Evolutionary conservation across 441 rosid species (phyloP), one percentile per base, ranked within the genome.

Genomic region (Erysimum cheiri): DNA sequence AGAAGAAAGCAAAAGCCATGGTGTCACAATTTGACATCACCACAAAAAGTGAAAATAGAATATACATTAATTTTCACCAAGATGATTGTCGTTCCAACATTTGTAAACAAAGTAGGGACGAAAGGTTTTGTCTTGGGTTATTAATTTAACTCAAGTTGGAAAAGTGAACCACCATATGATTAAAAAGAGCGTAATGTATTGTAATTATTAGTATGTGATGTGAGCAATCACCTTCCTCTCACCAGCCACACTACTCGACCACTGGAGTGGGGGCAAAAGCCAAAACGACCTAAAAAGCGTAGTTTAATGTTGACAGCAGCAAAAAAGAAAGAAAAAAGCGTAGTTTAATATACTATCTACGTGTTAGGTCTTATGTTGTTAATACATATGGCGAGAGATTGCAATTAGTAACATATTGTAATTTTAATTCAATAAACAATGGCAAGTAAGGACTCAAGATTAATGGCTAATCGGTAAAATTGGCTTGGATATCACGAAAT

Each of bases 221-320:
- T 60, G 64, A 74, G 73, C 73, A 35, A 35, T 52, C 62, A 67
- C 22, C 72, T 53, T 67, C 67, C 14, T 52, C 19, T 8, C 8
- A 65, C 77, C 60, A 47, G 31, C 76, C 36, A 64, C 24, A 22
- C 70, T 40, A 62, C 56, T 57, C 71, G 53, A 48, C 59, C 39
- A 57, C 77, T 49, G 72, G 67, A 50, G 67, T 59, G 61, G 67
- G 39, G 72, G 72, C 77, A 73, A 73, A 73, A 73, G 72, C 72
- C 67, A 73, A 50, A 24, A 10, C 5, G 37, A 31, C 24, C 11
- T 3, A n/a, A 60, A 60, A 46, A 12, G 14, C 36, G 43, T 19
- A 31, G 17, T 22, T 50, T 9, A 48, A 50, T 9, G 24, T 22
- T 22, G 24, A 22, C 24, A 22, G 2, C 24, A 1, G 2, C 24